Conservation (phyloP, 208 protist genomes). For the Leptomonas seymouri region DNA sequence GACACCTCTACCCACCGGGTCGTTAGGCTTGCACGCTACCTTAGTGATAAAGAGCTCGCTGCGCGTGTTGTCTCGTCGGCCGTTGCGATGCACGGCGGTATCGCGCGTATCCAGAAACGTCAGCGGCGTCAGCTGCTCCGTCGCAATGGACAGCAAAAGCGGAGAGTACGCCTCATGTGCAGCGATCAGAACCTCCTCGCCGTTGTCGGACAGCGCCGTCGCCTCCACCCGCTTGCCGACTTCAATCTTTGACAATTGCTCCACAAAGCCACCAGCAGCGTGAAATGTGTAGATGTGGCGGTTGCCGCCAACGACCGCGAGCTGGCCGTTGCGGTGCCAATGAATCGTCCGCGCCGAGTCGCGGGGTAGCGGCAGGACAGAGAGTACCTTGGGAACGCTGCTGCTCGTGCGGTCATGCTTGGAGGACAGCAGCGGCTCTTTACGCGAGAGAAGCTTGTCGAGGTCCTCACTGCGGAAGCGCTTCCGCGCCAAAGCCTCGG, state of each 20-base stretch:
- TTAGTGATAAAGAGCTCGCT: constrained; percentile 64
- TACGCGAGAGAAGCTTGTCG: constrained; percentile 73
- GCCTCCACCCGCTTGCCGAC: constrained; percentile 46
- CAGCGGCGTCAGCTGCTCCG: constrained; percentile 64
- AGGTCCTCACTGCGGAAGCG: constrained; percentile 80
- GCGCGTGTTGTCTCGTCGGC: constrained; percentile 62
- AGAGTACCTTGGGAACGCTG: constrained; percentile 63
- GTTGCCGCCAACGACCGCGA: constrained; percentile 76
- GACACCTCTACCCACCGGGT: constrained; percentile 31
- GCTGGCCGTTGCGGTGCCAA: constrained; percentile 86
- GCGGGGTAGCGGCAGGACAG: constrained; percentile 66
- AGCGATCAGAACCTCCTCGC: constrained; percentile 75
- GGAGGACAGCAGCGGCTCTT: constrained; percentile 72
- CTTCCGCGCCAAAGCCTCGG: constrained; percentile 39
- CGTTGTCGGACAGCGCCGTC: constrained; percentile 60
- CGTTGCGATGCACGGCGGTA: constrained; percentile 64
- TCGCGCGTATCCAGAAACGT: constrained; percentile 74
- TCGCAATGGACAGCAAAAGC: constrained; percentile 58
- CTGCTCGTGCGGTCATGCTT: constrained; percentile 43
- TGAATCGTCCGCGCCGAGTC: constrained; percentile 72
- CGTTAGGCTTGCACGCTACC: constrained; percentile 29
- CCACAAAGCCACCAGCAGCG: constrained; percentile 78
- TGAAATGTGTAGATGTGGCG: constrained; percentile 85
- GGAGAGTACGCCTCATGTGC: constrained; percentile 66
- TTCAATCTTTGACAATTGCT: constrained; percentile 76